Conservation (phyloP, 1,139 yeast species). For the Spencermartinsiella ligniputridi region DNA sequence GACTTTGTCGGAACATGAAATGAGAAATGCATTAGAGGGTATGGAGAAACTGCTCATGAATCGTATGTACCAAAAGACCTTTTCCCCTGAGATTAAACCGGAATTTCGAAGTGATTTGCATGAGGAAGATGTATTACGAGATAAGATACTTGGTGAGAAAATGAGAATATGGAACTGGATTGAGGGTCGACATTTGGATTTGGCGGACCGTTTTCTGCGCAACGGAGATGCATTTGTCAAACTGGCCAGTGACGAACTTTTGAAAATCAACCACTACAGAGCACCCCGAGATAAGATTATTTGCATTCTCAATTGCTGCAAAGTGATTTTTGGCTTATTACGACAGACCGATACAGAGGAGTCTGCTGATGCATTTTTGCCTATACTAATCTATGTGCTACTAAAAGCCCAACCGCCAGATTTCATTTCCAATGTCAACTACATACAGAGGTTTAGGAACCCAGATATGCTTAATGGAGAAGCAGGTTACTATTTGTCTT, state of each 20-base stretch:
- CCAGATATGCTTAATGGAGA: slow-evolving; percentile 79
- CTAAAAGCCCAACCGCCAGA: slow-evolving; percentile 60
- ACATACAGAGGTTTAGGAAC: slow-evolving; percentile 78
- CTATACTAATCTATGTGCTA: slow-evolving; percentile 74
- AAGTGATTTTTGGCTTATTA: slow-evolving; percentile 82
- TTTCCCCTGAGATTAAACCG: slow-evolving; percentile 66
- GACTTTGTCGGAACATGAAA: slow-evolving; percentile 53
- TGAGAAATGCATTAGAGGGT: slow-evolving; percentile 81
- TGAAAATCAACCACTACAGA: slow-evolving; percentile 73
- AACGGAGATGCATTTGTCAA: slow-evolving; percentile 58
- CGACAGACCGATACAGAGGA: slow-evolving; percentile 64
- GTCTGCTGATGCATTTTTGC: slow-evolving; percentile 91
- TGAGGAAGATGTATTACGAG: slow-evolving; percentile 59
- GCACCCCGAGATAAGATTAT: slow-evolving; percentile 95
- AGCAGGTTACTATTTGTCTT: slow-evolving; percentile 79
- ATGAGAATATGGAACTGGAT: slow-evolving; percentile 70
- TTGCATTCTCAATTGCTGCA: slow-evolving; percentile 86
- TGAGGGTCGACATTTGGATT: slow-evolving; percentile 73
- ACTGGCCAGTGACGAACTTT: slow-evolving; percentile 63
- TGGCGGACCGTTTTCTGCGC: slow-evolving; percentile 46
- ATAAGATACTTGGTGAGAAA: slow-evolving; percentile 51
- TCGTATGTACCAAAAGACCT: slow-evolving; percentile 69
- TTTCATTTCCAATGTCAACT: slow-evolving; percentile 71
- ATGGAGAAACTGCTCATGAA: slow-evolving; percentile 91
- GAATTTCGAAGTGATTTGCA: slow-evolving; percentile 47